Evolutionary conservation across 1,284 basidiomycete genomes (phyloP).

Genomic region (Thelephora terrestris): DNA sequence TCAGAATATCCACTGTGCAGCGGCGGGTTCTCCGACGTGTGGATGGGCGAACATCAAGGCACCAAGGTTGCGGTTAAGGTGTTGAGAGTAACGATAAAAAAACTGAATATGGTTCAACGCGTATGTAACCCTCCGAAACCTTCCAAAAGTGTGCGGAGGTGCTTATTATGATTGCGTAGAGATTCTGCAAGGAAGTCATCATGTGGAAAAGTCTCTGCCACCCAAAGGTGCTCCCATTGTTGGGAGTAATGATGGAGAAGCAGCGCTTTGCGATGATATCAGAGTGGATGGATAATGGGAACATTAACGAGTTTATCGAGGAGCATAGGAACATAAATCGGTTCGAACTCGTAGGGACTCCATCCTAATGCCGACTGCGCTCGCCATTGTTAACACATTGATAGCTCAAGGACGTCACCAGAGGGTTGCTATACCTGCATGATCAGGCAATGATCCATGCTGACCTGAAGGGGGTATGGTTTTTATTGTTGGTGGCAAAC

Average conservation of each 20-base stretch:
- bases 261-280: slow-evolving; percentile 1
- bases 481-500: not conserved
- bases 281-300: slow-evolving; percentile 2
- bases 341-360: not conserved
- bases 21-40: not conserved
- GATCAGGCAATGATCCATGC: slow-evolving; percentile 9
- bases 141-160: no score
- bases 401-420: slow-evolving; percentile 5
- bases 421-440: slow-evolving; percentile 10
- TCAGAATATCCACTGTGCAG: not conserved
- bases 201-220: slow-evolving; percentile 1
- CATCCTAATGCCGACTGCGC: not conserved
- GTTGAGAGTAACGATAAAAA: no score
- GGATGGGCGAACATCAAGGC: not conserved
- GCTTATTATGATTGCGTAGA: no score
- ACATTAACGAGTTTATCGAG: no score
- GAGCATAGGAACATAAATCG: not conserved
- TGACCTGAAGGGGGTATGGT: slow-evolving; percentile 9
- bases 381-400: not conserved
- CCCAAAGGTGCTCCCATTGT: slow-evolving; percentile 3
- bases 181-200: slow-evolving; percentile 2
- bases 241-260: not conserved
- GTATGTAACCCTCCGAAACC: no score
- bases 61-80: not conserved
- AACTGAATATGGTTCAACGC: no score